A percentile compares a stretch with the other conserved stretches of the same genome.
phyloP scores from a whole-genome alignment of 148 eudicot genomes.

The Simmondsia chinensis region DNA sequence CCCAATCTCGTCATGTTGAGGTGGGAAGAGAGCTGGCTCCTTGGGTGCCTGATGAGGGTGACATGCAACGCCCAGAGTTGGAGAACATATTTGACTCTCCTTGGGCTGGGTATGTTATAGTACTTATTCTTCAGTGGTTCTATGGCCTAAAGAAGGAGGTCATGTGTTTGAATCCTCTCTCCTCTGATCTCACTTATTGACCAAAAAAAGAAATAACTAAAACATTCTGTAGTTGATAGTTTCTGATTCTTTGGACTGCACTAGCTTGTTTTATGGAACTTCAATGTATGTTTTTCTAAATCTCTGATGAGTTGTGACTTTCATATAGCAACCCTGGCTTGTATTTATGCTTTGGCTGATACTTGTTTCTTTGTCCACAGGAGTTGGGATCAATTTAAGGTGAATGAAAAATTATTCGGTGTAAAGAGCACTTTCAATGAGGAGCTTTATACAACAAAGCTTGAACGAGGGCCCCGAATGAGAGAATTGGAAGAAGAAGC shows the following conservation, averaged over 20 bases:
- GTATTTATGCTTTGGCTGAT: constrained; percentile 6
- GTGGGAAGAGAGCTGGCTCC: constrained; percentile 71
- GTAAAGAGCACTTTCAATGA: constrained; percentile 94
- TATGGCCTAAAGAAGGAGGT: too few relatives aligned
- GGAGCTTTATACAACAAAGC: constrained; percentile 97
- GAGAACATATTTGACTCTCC: constrained; percentile 67
- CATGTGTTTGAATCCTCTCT: too few relatives aligned
- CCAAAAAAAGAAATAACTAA: too few relatives aligned
- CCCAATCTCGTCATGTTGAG: constrained; percentile 65
- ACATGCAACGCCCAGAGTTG: constrained; percentile 59
- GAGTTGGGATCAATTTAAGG: constrained; percentile 98
- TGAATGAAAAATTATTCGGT: constrained; percentile 81
- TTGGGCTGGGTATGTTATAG: constrained; percentile 64
- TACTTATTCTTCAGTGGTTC: too few relatives aligned
- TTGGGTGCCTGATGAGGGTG: constrained; percentile 86
- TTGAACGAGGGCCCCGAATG: constrained; percentile 82
- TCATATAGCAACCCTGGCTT: not conserved
- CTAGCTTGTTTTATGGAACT: not conserved
- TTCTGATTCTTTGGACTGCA: not conserved
- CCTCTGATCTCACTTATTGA: too few relatives aligned
- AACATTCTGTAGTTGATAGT: too few relatives aligned
- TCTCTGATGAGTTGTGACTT: too few relatives aligned
- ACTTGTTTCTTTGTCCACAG: constrained; percentile 17
- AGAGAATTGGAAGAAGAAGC: constrained; percentile 84
- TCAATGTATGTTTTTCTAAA: too few relatives aligned